phyloP scores from a whole-genome alignment of 768 basidiomycete genomes.

The Clitopilus passeckerianus region DNA sequence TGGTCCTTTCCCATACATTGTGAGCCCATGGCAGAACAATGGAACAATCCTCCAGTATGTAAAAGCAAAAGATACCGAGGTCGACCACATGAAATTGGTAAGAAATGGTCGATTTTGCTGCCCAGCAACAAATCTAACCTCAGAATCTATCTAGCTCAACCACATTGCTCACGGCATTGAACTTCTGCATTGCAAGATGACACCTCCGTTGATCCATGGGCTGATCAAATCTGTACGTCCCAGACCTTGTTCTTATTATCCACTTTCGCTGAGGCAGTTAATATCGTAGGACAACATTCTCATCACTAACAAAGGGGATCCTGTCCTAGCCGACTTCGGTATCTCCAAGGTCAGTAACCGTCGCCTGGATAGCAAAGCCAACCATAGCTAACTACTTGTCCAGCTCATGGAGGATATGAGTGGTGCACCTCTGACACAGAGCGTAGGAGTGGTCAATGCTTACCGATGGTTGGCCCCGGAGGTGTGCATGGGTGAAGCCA shows the following conservation, averaged over 20 bases:
- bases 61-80: constrained; percentile 25
- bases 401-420: constrained; percentile 56
- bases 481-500: constrained; percentile 43
- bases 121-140: neutral
- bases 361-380: neutral
- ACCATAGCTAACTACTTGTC: neutral
- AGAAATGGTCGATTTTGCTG: constrained; percentile 2
- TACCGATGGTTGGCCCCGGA: constrained; percentile 56
- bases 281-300: constrained; percentile 40
- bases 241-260: neutral
- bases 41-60: constrained; percentile 47
- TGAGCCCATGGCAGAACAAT: constrained; percentile 53
- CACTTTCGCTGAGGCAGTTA: neutral
- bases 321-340: constrained; percentile 50
- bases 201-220: constrained; percentile 48
- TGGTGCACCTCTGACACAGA: constrained; percentile 53
- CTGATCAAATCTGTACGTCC: constrained; percentile 45
- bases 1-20: constrained; percentile 57
- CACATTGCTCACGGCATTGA: constrained; percentile 39
- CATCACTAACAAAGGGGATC: constrained; percentile 36
- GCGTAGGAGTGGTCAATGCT: constrained; percentile 37
- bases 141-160: constrained; percentile 28
- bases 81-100: constrained; percentile 42
- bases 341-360: constrained; percentile 37
- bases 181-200: constrained; percentile 20